Conservation (phyloP, 345 rosid species). For the Eucalyptus pauciflora region DNA sequence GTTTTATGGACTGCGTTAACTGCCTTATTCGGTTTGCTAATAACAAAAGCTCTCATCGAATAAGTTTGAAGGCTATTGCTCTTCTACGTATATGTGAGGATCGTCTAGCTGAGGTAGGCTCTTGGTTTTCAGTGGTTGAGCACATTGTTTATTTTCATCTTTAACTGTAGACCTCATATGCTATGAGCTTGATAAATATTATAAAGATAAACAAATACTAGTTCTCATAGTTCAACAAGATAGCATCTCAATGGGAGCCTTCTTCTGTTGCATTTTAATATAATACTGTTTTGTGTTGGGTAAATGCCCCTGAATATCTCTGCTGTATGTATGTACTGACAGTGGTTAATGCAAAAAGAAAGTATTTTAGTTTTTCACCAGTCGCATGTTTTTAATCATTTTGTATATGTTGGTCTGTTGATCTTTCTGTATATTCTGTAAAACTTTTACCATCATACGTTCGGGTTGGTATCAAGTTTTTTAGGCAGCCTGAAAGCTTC, state of each 20-base stretch:
- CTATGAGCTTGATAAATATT: not conserved
- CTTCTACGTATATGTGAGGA: slow-evolving; percentile 98
- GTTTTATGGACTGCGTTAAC: slow-evolving; percentile 98
- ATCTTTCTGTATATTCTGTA: not conserved
- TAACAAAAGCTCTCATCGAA: slow-evolving; percentile 80
- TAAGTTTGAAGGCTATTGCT: slow-evolving; percentile 98
- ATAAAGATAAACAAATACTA: not conserved
- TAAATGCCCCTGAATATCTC: not conserved
- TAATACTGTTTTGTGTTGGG: not conserved
- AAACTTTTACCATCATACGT: not conserved
- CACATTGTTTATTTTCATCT: not conserved
- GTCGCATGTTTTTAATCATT: not conserved
- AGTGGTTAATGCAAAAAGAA: not conserved
- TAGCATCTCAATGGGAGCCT: not conserved
- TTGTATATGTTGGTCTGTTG: not conserved
- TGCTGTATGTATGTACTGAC: not conserved
- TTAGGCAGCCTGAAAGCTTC: not conserved
- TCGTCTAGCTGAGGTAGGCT: slow-evolving; percentile 92
- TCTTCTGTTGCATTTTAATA: not conserved
- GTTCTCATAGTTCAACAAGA: not conserved
- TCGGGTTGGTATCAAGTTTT: not conserved
- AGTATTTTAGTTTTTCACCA: not conserved
- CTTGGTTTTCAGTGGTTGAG: not conserved
- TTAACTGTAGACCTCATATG: not conserved
- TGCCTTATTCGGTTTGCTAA: slow-evolving; percentile 97